A percentile compares a stretch with the other conserved stretches of the same genome.
Conservation (phyloP, 805 yeast species). For the Maudiozyma bulderi region DNA sequence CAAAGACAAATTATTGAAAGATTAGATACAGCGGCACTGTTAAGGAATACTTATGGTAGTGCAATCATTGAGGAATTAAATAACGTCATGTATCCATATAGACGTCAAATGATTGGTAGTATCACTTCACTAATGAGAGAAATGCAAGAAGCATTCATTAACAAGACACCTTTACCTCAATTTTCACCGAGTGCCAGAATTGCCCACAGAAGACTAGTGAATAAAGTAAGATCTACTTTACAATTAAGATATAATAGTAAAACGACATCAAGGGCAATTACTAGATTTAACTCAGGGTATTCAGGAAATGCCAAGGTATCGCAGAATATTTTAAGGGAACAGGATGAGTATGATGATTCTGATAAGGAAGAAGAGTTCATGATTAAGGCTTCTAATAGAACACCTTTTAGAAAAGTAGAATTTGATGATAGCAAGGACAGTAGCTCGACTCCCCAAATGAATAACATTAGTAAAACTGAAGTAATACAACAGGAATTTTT, state of each 20-base stretch:
- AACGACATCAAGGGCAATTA: neutral
- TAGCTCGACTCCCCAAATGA: neutral
- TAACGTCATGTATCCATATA: constrained; percentile 31
- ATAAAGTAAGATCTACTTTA: constrained; percentile 34
- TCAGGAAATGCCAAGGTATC: neutral
- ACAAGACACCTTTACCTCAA: constrained; percentile 41
- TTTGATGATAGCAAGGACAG: no score
- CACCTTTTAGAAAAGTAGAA: neutral
- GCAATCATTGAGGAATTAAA: constrained; percentile 38
- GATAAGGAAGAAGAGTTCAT: constrained; percentile 5
- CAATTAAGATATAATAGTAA: constrained; percentile 16
- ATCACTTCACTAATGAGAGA: constrained; percentile 33
- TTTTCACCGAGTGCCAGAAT: constrained; percentile 40
- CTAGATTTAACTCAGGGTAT: neutral
- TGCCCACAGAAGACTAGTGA: constrained; percentile 38
- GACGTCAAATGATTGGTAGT: constrained; percentile 38
- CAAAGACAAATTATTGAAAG: constrained; percentile 39
- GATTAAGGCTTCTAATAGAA: neutral
- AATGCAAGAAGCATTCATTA: constrained; percentile 35
- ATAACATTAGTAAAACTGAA: neutral
- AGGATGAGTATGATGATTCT: constrained; percentile 18
- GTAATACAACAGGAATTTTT: constrained; percentile 13
- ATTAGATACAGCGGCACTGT: constrained; percentile 35
- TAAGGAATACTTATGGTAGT: constrained; percentile 37
- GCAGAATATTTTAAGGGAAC: neutral